Evolutionary conservation across 1,284 basidiomycete species (phyloP).

Genomic region (Athelia sp.): DNA sequence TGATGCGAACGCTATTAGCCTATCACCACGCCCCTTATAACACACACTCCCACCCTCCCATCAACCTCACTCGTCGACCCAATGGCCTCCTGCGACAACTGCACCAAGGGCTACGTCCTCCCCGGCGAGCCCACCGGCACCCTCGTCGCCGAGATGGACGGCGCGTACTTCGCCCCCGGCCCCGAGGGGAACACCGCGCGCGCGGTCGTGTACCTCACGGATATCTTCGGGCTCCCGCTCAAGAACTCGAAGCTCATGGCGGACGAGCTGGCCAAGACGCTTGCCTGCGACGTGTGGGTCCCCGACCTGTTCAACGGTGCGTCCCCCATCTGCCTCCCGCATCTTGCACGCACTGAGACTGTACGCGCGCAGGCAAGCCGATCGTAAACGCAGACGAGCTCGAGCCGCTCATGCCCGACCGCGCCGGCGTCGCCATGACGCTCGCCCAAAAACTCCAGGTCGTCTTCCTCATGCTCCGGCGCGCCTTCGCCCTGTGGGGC

Average conservation of each 20-base stretch:
- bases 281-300: slow-evolving; percentile 60
- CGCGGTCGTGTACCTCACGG: slow-evolving; percentile 54
- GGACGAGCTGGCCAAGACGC: slow-evolving; percentile 46
- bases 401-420: slow-evolving; percentile 29
- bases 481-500: slow-evolving; percentile 26
- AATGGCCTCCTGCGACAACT: slow-evolving; percentile 28
- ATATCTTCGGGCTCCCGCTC: slow-evolving; percentile 53
- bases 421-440: slow-evolving; percentile 33
- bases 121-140: slow-evolving; percentile 36
- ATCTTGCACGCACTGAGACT: too few relatives aligned
- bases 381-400: slow-evolving; percentile 30
- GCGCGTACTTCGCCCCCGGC: slow-evolving; percentile 38
- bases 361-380: slow-evolving; percentile 34
- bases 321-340: slow-evolving; percentile 4
- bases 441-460: slow-evolving; percentile 29
- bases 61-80: too few relatives aligned
- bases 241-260: slow-evolving; percentile 62
- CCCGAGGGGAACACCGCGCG: slow-evolving; percentile 17
- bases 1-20: too few relatives aligned
- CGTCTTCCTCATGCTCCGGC: slow-evolving; percentile 21
- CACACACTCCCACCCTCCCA: too few relatives aligned
- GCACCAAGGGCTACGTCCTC: slow-evolving; percentile 32
- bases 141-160: slow-evolving; percentile 23
- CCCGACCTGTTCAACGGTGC: slow-evolving; percentile 47
- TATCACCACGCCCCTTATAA: too few relatives aligned